These are phyloP conservation scores for Thraustochytrium aureum DNA, from an alignment of 352 stramenopile species.

Conservation along the genomic window DNA sequence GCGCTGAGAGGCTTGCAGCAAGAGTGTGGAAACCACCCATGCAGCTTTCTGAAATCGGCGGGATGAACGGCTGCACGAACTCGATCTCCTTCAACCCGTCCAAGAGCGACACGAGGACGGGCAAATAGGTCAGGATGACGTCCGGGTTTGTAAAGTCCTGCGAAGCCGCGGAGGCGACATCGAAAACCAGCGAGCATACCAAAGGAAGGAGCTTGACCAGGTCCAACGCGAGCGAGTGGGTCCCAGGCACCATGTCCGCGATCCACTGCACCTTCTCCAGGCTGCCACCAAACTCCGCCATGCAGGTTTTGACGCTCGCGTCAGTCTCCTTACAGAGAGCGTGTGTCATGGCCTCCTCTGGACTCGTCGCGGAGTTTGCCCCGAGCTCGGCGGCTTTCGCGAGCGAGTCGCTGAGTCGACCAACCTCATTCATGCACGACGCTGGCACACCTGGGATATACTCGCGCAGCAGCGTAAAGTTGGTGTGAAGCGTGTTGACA, in stretches of 20 bases:
- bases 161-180: background rate
- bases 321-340: background rate
- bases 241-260: slow-evolving; percentile 22
- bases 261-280: slow-evolving; percentile 42
- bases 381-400: background rate
- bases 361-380: too few species aligned
- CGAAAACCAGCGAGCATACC: slow-evolving; percentile 30
- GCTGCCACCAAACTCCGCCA: slow-evolving; percentile 33
- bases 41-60: slow-evolving; percentile 9
- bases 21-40: slow-evolving; percentile 6
- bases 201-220: slow-evolving; percentile 37
- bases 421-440: background rate
- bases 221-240: slow-evolving; percentile 28
- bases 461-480: slow-evolving; percentile 26
- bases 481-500: slow-evolving; percentile 14
- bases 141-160: background rate
- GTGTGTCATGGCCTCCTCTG: background rate
- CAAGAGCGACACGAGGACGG: slow-evolving; percentile 12
- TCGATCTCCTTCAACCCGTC: background rate
- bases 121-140: slow-evolving; percentile 27
- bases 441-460: slow-evolving; percentile 31
- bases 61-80: slow-evolving; percentile 34
- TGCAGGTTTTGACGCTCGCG: slow-evolving; percentile 18
- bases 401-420: background rate
- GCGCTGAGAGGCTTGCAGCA: background rate